These are phyloP conservation scores for Ascochyta clinopodiicola DNA, from an alignment of 2,329 filamentous ascomycete genomes.

Conservation along the genomic window DNA sequence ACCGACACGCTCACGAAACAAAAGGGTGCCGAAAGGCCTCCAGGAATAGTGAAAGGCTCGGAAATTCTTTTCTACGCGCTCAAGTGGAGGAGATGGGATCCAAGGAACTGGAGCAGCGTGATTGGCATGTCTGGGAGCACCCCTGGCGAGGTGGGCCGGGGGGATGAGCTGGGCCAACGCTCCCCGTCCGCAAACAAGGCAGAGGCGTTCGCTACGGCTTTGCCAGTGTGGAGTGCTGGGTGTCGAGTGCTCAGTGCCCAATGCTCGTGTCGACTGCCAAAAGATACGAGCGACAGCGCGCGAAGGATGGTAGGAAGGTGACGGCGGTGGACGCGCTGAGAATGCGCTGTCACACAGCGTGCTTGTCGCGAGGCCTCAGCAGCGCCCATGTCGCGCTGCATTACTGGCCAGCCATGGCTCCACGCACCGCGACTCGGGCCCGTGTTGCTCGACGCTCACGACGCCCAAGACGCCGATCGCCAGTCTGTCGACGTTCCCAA, in stretches of 20 bases:
- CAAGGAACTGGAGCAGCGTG: slow-evolving; percentile 1
- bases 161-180: slow-evolving; percentile 6
- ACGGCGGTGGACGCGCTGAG: slow-evolving; percentile 5
- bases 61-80: slow-evolving; percentile 21
- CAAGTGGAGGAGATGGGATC: not conserved
- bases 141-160: slow-evolving; percentile 4
- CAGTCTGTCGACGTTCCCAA: slow-evolving; percentile 33
- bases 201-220: slow-evolving; percentile 13
- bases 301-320: not conserved
- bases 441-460: slow-evolving; percentile 27
- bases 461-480: slow-evolving; percentile 30
- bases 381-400: slow-evolving; percentile 19
- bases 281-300: too few relatives aligned
- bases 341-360: slow-evolving; percentile 14
- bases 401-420: slow-evolving; percentile 22
- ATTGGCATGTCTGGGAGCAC: not conserved
- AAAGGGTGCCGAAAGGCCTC: slow-evolving; percentile 13
- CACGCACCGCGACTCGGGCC: slow-evolving; percentile 20
- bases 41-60: slow-evolving; percentile 21
- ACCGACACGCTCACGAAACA: slow-evolving; percentile 14
- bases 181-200: slow-evolving; percentile 12
- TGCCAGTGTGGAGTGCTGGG: not conserved
- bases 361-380: slow-evolving; percentile 4
- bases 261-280: not conserved
- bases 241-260: not conserved